phyloP scores from a whole-genome alignment of 2,329 filamentous ascomycete genomes.

The Ophiostoma novo-ulmi region DNA sequence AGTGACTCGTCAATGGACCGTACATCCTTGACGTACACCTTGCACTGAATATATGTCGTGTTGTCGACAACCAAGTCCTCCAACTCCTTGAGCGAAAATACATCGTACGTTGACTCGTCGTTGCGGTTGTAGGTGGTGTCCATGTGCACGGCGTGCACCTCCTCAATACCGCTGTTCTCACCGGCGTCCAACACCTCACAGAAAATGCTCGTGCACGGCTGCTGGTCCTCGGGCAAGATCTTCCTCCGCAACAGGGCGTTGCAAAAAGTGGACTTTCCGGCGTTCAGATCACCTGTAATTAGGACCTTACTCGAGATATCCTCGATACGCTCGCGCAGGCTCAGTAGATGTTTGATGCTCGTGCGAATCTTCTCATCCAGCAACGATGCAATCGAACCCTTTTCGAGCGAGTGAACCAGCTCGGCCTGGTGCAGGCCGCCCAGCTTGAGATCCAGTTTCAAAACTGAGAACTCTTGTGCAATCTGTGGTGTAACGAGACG shows the following conservation, averaged over 20 bases:
- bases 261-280: conserved; percentile 97
- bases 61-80: conserved; percentile 90
- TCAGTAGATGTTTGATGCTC: conserved; percentile 83
- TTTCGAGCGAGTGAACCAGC: conserved; percentile 90
- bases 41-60: conserved; percentile 85
- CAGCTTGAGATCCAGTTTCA: conserved; percentile 92
- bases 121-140: conserved; percentile 74
- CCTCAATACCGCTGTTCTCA: conserved; percentile 85
- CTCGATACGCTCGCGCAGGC: conserved; percentile 87
- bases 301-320: conserved; percentile 96
- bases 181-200: conserved; percentile 91
- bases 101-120: conserved; percentile 90
- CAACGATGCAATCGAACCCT: conserved; percentile 80
- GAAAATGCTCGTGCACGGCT: conserved; percentile 97
- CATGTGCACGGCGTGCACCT: conserved; percentile 91
- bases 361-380: conserved; percentile 91
- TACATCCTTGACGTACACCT: conserved; percentile 90
- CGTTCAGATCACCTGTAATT: conserved; percentile 92
- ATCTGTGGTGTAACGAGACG: conserved; percentile 87
- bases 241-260: conserved; percentile 93
- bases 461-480: conserved; percentile 88
- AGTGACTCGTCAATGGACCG: conserved; percentile 86
- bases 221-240: conserved; percentile 91
- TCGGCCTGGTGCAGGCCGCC: conserved; percentile 81
- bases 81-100: conserved; percentile 70